Percentiles rank a stretch among this genome's conserved stretches.
phyloP scores from a whole-genome alignment of 192 early-diverging fungal genomes.

The Coemansia sp. region DNA sequence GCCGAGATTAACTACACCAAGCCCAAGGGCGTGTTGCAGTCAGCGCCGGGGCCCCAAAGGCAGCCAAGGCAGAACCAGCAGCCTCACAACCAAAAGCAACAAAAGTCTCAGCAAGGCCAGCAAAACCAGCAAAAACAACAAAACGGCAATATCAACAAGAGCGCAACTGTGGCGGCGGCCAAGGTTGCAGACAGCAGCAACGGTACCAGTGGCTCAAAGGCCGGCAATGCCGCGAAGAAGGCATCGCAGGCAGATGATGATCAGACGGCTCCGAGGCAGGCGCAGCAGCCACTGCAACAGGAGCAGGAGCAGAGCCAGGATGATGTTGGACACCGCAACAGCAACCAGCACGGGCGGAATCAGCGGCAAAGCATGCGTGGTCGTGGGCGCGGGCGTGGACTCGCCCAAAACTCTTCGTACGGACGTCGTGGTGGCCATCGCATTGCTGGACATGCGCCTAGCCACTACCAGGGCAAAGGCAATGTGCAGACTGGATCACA shows the following conservation, averaged over 20 bases:
- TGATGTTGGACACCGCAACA: slow-evolving; percentile 4
- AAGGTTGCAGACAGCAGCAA: not conserved
- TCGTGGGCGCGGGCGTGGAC: slow-evolving; percentile 35
- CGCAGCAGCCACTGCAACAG: slow-evolving; percentile 7
- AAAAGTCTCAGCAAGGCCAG: slow-evolving; percentile 2
- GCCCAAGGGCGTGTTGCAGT: slow-evolving; percentile 34
- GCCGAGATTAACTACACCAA: slow-evolving; percentile 52
- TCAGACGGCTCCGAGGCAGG: slow-evolving; percentile 8
- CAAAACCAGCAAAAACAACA: slow-evolving; percentile 9
- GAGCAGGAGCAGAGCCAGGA: slow-evolving; percentile 11
- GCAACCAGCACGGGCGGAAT: slow-evolving; percentile 20
- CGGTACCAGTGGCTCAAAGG: slow-evolving; percentile 11
- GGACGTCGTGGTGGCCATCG: slow-evolving; percentile 34
- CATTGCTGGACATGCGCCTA: slow-evolving; percentile 38
- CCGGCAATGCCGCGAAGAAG: slow-evolving; percentile 17
- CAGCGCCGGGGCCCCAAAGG: slow-evolving; percentile 20
- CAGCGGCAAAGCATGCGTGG: slow-evolving; percentile 27
- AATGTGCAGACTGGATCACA: slow-evolving; percentile 45
- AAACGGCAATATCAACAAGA: slow-evolving; percentile 1
- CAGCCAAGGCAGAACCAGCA: slow-evolving; percentile 24
- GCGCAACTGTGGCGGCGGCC: slow-evolving; percentile 5
- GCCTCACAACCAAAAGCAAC: slow-evolving; percentile 7
- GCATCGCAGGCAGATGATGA: slow-evolving; percentile 14
- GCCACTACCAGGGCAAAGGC: slow-evolving; percentile 54
- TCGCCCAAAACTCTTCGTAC: slow-evolving; percentile 5